Percentiles rank a stretch among this genome's conserved stretches.
phyloP scores from a whole-genome alignment of 2,329 filamentous ascomycete species.

The Aurifilum marmelostoma region DNA sequence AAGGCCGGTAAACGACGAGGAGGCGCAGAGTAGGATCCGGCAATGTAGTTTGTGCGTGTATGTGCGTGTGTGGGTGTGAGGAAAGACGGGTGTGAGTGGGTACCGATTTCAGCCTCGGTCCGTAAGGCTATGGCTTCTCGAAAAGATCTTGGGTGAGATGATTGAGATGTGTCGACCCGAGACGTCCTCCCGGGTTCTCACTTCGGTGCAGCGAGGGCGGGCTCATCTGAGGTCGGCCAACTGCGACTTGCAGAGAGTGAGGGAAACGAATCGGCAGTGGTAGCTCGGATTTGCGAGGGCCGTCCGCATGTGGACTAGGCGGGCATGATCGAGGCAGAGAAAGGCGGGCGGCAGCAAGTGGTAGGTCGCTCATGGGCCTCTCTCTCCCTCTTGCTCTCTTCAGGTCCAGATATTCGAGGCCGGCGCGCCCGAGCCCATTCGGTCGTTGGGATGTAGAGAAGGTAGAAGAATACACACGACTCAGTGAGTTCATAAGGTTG shows the following conservation, averaged over 20 bases:
- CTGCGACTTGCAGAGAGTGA: background rate
- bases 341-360: background rate
- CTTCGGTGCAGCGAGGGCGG: background rate
- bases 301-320: background rate
- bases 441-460: no score
- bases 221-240: background rate
- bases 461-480: background rate
- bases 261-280: background rate
- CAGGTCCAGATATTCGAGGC: background rate
- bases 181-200: background rate
- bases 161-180: background rate
- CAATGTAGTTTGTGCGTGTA: background rate
- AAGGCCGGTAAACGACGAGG: background rate
- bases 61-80: background rate
- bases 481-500: background rate
- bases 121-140: background rate
- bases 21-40: background rate
- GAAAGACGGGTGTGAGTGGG: background rate
- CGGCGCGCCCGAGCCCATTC: background rate
- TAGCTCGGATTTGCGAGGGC: background rate
- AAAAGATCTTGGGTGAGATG: background rate
- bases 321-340: conserved; percentile 4
- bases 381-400: no score
- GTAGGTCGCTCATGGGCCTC: background rate
- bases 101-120: background rate